Conservation (phyloP, 208 protist genomes). For the Leishmania aethiopica region DNA sequence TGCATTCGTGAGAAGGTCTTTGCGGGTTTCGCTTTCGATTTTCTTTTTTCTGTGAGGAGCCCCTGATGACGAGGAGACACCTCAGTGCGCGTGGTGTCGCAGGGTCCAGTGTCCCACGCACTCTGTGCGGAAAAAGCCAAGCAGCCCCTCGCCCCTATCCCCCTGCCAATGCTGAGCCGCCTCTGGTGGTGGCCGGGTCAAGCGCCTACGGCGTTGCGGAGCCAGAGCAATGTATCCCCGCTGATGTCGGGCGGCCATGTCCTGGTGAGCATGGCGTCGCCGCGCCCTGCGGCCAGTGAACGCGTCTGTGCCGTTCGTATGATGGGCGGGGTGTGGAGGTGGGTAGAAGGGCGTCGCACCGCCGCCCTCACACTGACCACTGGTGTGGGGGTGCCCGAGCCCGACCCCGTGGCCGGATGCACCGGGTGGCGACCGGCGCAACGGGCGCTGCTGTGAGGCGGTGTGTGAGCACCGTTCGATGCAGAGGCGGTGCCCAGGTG, state of each 20-base stretch:
- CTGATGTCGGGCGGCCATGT: background rate
- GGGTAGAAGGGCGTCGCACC: background rate
- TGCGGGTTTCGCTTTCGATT: background rate
- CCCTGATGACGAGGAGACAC: background rate
- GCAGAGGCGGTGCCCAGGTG: background rate
- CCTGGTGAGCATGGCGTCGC: background rate
- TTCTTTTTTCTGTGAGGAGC: background rate
- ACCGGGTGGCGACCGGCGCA: background rate
- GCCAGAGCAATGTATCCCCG: background rate
- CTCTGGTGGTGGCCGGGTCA: background rate
- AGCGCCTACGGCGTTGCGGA: background rate
- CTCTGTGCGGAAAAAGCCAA: background rate
- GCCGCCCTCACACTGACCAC: background rate
- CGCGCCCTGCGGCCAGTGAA: background rate
- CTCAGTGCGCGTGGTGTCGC: background rate
- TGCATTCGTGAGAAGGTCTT: background rate
- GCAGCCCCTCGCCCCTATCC: background rate
- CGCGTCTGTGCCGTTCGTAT: background rate
- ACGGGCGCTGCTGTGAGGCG: background rate
- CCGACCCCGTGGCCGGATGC: background rate
- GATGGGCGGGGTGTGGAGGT: background rate
- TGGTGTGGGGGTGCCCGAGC: background rate
- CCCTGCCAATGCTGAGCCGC: background rate
- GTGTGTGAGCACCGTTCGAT: background rate
- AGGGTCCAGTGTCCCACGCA: background rate